These are phyloP conservation scores for Fragaria nilgerrensis DNA, from an alignment of 306 rosid genomes.

Conservation along the genomic window DNA sequence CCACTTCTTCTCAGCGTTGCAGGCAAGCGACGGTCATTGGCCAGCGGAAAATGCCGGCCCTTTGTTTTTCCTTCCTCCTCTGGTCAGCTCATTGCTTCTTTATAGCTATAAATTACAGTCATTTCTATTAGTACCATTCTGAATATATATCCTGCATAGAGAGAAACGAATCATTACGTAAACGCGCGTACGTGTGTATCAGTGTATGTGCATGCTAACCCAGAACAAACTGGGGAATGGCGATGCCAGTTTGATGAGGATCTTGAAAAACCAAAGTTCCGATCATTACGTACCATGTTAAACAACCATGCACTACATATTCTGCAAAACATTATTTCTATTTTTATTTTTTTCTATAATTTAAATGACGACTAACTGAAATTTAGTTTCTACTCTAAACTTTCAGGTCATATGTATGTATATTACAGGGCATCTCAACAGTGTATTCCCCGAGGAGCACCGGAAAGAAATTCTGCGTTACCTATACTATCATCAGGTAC, in stretches of 20 bases:
- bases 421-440: slow-evolving; percentile 58
- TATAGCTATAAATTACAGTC: not conserved
- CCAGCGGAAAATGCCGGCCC: slow-evolving; percentile 76
- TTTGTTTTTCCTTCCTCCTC: slow-evolving; percentile 65
- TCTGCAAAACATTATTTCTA: too few species aligned
- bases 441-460: slow-evolving; percentile 40
- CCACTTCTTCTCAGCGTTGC: slow-evolving; percentile 47
- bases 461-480: slow-evolving; percentile 70
- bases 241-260: too few species aligned
- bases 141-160: too few species aligned
- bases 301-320: too few species aligned
- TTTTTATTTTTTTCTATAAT: too few species aligned
- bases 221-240: too few species aligned
- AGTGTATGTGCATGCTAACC: too few species aligned
- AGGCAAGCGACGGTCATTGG: slow-evolving; percentile 78
- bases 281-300: too few species aligned
- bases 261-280: too few species aligned
- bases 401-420: slow-evolving; percentile 57
- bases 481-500: slow-evolving; percentile 64
- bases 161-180: too few species aligned
- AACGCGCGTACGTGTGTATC: too few species aligned
- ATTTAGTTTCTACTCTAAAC: not conserved
- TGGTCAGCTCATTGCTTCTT: slow-evolving; percentile 35
- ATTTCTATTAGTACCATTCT: too few species aligned
- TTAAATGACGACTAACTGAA: not conserved